Percentiles rank a stretch among this genome's conserved stretches.
phyloP scores from a whole-genome alignment of 1,284 basidiomycete species.

The Phylloporus gajari region DNA sequence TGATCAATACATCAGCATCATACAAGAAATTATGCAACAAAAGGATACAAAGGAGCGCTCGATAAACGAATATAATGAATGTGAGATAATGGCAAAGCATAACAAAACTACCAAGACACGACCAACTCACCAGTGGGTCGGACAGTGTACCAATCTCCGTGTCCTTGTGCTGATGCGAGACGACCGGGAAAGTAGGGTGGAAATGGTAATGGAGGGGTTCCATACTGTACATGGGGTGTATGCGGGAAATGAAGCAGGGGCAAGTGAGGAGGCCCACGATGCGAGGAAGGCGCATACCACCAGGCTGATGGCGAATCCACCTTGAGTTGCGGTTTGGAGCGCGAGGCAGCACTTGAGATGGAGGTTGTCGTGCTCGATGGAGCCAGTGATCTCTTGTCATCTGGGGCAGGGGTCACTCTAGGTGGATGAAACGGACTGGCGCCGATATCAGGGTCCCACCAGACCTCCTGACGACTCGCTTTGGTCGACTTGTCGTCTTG shows the following conservation, averaged over 20 bases:
- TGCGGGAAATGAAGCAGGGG: constrained; percentile 29
- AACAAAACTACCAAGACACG: constrained; percentile 13
- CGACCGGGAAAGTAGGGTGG: constrained; percentile 33
- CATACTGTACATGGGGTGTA: constrained; percentile 27
- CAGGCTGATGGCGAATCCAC: constrained; percentile 24
- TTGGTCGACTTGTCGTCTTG: constrained; percentile 11
- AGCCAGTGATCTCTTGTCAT: constrained; percentile 5
- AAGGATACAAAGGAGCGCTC: neutral
- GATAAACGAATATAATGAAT: constrained; percentile 2
- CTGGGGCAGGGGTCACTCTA: neutral
- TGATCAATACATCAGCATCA: constrained; percentile 22
- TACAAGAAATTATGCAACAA: constrained; percentile 2
- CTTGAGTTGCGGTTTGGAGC: constrained; percentile 15
- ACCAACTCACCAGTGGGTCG: constrained; percentile 33
- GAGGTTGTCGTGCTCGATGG: constrained; percentile 3
- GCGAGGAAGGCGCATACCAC: constrained; percentile 21
- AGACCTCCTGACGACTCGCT: constrained; percentile 3
- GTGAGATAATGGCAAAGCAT: neutral
- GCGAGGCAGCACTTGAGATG: neutral
- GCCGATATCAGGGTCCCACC: constrained; percentile 29
- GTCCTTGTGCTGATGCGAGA: constrained; percentile 25
- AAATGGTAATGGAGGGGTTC: constrained; percentile 22
- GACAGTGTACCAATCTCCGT: constrained; percentile 38
- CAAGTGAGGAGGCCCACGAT: constrained; percentile 14
- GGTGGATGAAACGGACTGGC: constrained; percentile 4